Percentiles rank a stretch among this genome's conserved stretches.
Evolutionary conservation across 2,329 filamentous ascomycete genomes (phyloP).

Genomic region (Nemania abortiva): DNA sequence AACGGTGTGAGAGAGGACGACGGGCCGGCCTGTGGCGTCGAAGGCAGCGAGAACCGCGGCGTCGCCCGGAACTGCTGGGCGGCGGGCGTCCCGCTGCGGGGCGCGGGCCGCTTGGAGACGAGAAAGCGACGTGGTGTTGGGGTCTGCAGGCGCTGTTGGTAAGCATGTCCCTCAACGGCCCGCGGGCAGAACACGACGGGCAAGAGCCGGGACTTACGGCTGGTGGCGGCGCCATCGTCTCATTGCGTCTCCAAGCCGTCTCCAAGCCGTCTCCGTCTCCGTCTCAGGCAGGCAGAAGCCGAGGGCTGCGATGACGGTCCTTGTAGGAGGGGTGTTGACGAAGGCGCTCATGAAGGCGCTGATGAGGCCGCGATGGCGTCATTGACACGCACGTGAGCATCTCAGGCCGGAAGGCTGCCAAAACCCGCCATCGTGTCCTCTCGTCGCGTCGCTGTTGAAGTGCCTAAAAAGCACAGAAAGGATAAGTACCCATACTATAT

Average conservation of each 20-base stretch:
- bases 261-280: too few relatives aligned
- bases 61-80: constrained; percentile 51
- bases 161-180: neutral
- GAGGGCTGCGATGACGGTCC: constrained; percentile 2
- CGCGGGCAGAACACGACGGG: neutral
- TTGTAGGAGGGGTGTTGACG: constrained; percentile 1
- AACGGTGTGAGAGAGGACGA: constrained; percentile 40
- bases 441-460: neutral
- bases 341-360: neutral
- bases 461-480: neutral
- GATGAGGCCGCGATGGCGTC: constrained; percentile 30
- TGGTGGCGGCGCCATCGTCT: constrained; percentile 45
- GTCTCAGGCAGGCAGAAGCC: too few relatives aligned
- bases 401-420: constrained; percentile 15
- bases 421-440: constrained; percentile 6
- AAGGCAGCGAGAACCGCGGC: constrained; percentile 51
- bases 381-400: constrained; percentile 22
- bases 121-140: constrained; percentile 52
- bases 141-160: constrained; percentile 43
- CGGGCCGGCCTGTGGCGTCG: constrained; percentile 46
- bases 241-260: constrained; percentile 16
- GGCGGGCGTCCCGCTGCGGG: constrained; percentile 47
- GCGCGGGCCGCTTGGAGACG: constrained; percentile 48
- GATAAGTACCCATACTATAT: neutral
- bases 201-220: constrained; percentile 39